These are phyloP conservation scores for Aureobasidium sp. DNA, from an alignment of 2,329 filamentous ascomycete species.

Conservation along the genomic window DNA sequence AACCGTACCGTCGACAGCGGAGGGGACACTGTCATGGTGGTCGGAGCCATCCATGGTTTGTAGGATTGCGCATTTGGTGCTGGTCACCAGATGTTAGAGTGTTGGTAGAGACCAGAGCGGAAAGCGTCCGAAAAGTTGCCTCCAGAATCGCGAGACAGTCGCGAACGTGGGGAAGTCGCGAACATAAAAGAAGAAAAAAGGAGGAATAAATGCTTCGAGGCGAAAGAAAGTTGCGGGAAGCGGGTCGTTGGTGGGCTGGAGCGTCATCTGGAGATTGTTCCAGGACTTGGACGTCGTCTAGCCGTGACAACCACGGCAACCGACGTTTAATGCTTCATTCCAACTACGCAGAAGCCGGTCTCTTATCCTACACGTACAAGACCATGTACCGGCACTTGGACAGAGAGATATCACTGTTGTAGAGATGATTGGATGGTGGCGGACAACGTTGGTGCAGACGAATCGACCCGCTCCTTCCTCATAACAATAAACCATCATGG, in stretches of 20 bases:
- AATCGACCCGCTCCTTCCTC: conserved; percentile 5
- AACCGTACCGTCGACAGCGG: neutral
- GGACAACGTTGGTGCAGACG: conserved; percentile 20
- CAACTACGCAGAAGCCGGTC: neutral
- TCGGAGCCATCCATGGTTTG: conserved; percentile 20
- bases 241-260: neutral
- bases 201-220: neutral
- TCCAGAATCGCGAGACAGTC: neutral
- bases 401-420: neutral
- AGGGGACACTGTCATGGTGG: conserved; percentile 14
- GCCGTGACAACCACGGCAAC: conserved; percentile 12
- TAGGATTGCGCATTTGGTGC: conserved; percentile 4
- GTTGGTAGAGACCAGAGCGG: neutral
- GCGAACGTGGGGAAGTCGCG: neutral
- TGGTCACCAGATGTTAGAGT: conserved; percentile 19
- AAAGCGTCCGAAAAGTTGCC: neutral
- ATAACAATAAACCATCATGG: conserved; percentile 16
- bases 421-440: conserved; percentile 10
- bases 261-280: conserved; percentile 19
- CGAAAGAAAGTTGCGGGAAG: neutral
- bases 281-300: conserved; percentile 7
- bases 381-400: neutral
- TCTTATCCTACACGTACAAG: neutral
- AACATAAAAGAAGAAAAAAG: conserved; percentile 2
- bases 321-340: neutral